Percentiles rank a stretch among this genome's conserved stretches.
phyloP scores from a whole-genome alignment of 495 filamentous ascomycete species.

The Pseudevernia furfuracea region DNA sequence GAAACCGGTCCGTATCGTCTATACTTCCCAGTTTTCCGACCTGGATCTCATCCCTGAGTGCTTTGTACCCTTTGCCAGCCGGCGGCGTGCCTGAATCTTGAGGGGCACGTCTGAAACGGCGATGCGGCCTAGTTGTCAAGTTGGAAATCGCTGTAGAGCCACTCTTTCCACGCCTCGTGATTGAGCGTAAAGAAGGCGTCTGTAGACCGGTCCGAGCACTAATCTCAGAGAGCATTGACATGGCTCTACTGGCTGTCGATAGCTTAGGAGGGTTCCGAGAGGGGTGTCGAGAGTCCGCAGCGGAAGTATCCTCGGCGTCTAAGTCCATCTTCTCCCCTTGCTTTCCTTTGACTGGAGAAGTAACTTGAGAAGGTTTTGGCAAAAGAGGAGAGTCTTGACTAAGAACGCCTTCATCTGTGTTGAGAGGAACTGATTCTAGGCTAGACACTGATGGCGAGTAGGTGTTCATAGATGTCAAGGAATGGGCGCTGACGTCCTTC shows the following conservation, averaged over 20 bases:
- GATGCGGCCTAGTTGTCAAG: constrained; percentile 15
- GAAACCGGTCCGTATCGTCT: constrained; percentile 6
- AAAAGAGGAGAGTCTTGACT: constrained; percentile 15
- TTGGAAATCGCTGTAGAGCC: constrained; percentile 12
- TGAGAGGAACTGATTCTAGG: constrained; percentile 10
- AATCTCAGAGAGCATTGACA: constrained; percentile 22
- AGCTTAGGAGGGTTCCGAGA: constrained; percentile 1
- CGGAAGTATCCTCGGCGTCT: not conserved
- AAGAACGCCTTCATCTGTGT: not conserved
- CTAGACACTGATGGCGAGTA: constrained; percentile 11
- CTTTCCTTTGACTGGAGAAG: not conserved
- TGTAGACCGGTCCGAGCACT: constrained; percentile 15
- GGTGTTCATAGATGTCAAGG: not conserved
- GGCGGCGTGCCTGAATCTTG: constrained; percentile 2
- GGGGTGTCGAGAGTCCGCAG: not conserved
- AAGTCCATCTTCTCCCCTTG: not conserved
- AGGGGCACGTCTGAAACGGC: not conserved
- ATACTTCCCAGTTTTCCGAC: not conserved
- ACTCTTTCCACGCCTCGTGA: constrained; percentile 7
- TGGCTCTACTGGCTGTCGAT: constrained; percentile 17
- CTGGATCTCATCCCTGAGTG: not conserved
- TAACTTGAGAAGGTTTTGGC: not conserved
- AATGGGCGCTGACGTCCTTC: not conserved
- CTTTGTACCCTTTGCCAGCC: not conserved
- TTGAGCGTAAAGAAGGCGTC: constrained; percentile 12